Evolutionary conservation across 306 rosid species (phyloP).

Genomic region (Trifolium dubium): DNA sequence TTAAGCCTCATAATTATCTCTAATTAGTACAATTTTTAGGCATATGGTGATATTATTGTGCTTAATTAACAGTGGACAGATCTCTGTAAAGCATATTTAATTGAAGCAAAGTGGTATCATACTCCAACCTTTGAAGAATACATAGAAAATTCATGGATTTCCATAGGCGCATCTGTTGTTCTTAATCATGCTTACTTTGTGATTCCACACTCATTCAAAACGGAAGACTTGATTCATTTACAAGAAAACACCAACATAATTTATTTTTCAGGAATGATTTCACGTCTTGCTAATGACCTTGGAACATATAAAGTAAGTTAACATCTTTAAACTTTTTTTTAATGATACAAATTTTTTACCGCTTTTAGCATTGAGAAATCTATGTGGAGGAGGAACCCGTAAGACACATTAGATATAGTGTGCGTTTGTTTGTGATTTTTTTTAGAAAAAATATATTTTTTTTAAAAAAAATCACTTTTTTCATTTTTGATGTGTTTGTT

Average conservation of each 20-base stretch:
- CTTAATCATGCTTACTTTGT: slow-evolving; percentile 18
- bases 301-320: slow-evolving; percentile 16
- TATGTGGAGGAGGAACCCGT: too few relatives aligned
- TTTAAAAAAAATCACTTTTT: too few relatives aligned
- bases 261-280: neutral
- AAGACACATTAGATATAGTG: too few relatives aligned
- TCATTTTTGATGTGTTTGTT: too few relatives aligned
- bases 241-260: neutral
- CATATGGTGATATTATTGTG: too few relatives aligned
- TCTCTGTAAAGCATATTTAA: slow-evolving; percentile 13
- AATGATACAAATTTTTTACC: too few relatives aligned
- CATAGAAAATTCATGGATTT: slow-evolving; percentile 9
- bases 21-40: neutral
- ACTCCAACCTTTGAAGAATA: slow-evolving; percentile 17
- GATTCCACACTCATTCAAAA: slow-evolving; percentile 1
- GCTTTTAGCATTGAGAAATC: too few relatives aligned
- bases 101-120: slow-evolving; percentile 30
- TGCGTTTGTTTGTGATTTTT: too few relatives aligned
- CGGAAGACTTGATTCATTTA: neutral
- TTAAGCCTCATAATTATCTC: too few relatives aligned
- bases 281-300: slow-evolving; percentile 18
- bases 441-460: too few relatives aligned
- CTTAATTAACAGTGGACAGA: slow-evolving; percentile 8
- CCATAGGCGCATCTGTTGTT: neutral
- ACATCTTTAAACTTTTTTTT: neutral